Evolutionary conservation across 2,329 filamentous ascomycete genomes (phyloP).

Genomic region (Claviceps quebecensis): DNA sequence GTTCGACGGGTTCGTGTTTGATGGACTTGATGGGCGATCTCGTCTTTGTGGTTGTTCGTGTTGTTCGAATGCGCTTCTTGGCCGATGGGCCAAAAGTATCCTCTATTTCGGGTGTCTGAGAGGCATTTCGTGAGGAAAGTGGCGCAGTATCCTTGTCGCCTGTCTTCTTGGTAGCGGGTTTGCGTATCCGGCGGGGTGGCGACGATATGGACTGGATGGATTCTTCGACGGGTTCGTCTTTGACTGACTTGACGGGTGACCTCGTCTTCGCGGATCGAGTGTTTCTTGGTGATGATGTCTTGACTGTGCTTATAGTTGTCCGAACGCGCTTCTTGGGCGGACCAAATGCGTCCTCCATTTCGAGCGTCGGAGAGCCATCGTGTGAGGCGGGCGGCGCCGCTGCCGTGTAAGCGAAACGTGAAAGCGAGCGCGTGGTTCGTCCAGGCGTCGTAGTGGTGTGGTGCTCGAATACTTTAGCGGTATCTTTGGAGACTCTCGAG

Average conservation of each 20-base stretch:
- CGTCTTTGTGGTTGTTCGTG: background rate
- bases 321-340: slow-evolving; percentile 12
- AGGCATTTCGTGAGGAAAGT: slow-evolving; percentile 8
- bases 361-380: slow-evolving; percentile 13
- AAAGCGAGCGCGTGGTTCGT: slow-evolving; percentile 35
- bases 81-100: slow-evolving; percentile 27
- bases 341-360: slow-evolving; percentile 44
- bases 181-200: too few species aligned
- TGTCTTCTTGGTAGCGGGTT: too few species aligned
- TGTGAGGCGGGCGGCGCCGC: slow-evolving; percentile 11
- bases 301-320: too few species aligned
- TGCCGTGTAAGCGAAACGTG: slow-evolving; percentile 29
- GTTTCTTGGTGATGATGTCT: too few species aligned
- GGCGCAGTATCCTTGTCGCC: slow-evolving; percentile 13
- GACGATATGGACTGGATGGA: too few species aligned
- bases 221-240: too few species aligned
- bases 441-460: slow-evolving; percentile 14
- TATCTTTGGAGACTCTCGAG: slow-evolving; percentile 44
- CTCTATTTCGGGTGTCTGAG: slow-evolving; percentile 36
- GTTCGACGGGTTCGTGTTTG: slow-evolving; percentile 22
- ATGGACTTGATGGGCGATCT: slow-evolving; percentile 12
- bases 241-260: too few species aligned
- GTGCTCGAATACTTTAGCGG: slow-evolving; percentile 37
- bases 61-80: slow-evolving; percentile 13
- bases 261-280: too few species aligned